These are phyloP conservation scores for Xylaria sp. DNA, from an alignment of 2,329 filamentous ascomycete species.

Conservation along the genomic window DNA sequence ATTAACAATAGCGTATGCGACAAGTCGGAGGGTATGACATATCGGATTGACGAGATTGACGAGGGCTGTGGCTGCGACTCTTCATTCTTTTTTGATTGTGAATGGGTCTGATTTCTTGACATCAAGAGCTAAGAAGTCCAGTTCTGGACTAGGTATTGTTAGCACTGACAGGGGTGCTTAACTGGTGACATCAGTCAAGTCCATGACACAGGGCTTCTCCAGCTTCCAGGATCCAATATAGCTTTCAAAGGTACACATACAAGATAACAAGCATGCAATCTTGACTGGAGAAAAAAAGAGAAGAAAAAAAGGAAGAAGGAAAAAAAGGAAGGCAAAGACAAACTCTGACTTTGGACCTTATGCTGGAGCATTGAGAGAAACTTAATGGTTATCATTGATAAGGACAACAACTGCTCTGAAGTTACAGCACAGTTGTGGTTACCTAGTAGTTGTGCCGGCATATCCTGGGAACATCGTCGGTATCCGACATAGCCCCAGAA, in stretches of 20 bases:
- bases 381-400: too few relatives aligned
- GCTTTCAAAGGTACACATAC: neutral
- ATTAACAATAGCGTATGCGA: constrained; percentile 5
- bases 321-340: neutral
- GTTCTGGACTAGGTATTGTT: constrained; percentile 15
- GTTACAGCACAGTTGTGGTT: neutral
- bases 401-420: neutral
- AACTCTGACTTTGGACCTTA: neutral
- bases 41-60: constrained; percentile 3
- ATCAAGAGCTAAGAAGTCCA: neutral
- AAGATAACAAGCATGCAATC: neutral
- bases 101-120: constrained; percentile 4
- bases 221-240: neutral
- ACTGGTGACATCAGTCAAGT: constrained; percentile 26
- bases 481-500: constrained; percentile 1
- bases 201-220: neutral
- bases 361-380: too few relatives aligned
- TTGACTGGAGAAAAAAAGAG: neutral
- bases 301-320: neutral
- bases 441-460: neutral
- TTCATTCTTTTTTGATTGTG: constrained; percentile 1
- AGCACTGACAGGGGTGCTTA: constrained; percentile 6
- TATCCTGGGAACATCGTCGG: neutral
- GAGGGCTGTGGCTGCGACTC: constrained; percentile 5
- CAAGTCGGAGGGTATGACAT: constrained; percentile 19